Percentiles rank a stretch among this genome's conserved stretches.
phyloP scores from a whole-genome alignment of 1,139 yeast species.

The Lipomyces yarrowii region DNA sequence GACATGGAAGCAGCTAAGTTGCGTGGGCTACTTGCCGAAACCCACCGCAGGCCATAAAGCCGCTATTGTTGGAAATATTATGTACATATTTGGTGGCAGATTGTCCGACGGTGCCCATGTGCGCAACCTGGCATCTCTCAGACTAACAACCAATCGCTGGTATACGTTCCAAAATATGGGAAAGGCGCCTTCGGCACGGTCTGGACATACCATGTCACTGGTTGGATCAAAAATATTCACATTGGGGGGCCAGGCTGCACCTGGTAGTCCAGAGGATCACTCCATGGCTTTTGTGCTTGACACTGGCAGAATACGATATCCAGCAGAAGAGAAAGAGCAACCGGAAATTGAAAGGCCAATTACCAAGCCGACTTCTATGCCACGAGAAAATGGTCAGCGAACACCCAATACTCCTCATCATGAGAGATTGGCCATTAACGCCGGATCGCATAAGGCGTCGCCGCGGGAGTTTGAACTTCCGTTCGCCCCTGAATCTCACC shows the following conservation, averaged over 20 bases:
- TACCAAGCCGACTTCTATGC: neutral
- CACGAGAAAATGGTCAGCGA: neutral
- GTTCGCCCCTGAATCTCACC: neutral
- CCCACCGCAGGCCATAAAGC: slow-evolving; percentile 94
- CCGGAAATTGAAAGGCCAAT: neutral
- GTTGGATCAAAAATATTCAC: slow-evolving; percentile 71
- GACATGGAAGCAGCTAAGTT: slow-evolving; percentile 59
- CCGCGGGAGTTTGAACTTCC: neutral
- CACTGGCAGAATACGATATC: slow-evolving; percentile 39
- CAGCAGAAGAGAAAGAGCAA: slow-evolving; percentile 26
- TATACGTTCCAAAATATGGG: slow-evolving; percentile 60
- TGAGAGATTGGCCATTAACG: neutral
- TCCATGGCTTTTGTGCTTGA: slow-evolving; percentile 47
- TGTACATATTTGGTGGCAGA: slow-evolving; percentile 92
- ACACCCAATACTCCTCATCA: neutral
- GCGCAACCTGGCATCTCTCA: slow-evolving; percentile 72
- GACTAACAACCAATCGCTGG: slow-evolving; percentile 74
- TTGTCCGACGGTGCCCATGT: slow-evolving; percentile 72
- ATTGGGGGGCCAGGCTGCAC: slow-evolving; percentile 80
- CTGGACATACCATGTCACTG: slow-evolving; percentile 91
- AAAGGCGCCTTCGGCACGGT: slow-evolving; percentile 77
- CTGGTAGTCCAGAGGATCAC: slow-evolving; percentile 37
- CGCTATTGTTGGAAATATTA: slow-evolving; percentile 71
- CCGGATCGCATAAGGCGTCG: neutral
- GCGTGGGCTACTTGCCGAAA: slow-evolving; percentile 69